Evolutionary conservation across 1,284 basidiomycete species (phyloP).

Genomic region (Phellopilus nigrolimitatus): DNA sequence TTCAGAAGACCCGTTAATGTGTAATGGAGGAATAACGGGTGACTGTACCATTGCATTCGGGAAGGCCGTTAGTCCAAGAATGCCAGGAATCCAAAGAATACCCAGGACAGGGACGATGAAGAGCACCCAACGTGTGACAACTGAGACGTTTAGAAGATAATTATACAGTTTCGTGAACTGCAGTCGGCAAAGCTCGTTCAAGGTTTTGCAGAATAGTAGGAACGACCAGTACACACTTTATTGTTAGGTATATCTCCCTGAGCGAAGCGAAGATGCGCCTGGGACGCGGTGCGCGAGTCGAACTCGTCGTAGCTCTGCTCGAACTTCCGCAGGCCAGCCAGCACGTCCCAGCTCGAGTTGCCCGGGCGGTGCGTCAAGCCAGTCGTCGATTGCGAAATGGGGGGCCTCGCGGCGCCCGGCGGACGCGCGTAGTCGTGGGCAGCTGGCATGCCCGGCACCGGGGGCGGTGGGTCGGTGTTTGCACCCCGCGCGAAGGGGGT

Average conservation of each 20-base stretch:
- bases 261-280: slow-evolving; percentile 54
- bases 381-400: slow-evolving; percentile 4
- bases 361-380: slow-evolving; percentile 8
- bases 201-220: slow-evolving; percentile 17
- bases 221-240: slow-evolving; percentile 44
- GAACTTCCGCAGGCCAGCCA: slow-evolving; percentile 47
- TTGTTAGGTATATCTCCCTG: slow-evolving; percentile 60
- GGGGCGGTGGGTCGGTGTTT: neutral
- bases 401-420: neutral
- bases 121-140: slow-evolving; percentile 78
- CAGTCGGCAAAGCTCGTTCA: no score
- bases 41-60: slow-evolving; percentile 47
- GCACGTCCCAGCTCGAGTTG: slow-evolving; percentile 46
- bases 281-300: slow-evolving; percentile 49
- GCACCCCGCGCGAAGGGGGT: slow-evolving; percentile 13
- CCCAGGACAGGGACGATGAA: slow-evolving; percentile 73
- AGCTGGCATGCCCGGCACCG: slow-evolving; percentile 8
- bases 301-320: slow-evolving; percentile 58
- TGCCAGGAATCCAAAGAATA: slow-evolving; percentile 74
- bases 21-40: no score
- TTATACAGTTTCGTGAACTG: slow-evolving; percentile 61
- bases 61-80: slow-evolving; percentile 61
- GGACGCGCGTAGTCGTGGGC: slow-evolving; percentile 1
- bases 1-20: no score
- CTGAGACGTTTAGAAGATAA: slow-evolving; percentile 72